A percentile compares a stretch with the other conserved stretches of the same genome.
phyloP scores from a whole-genome alignment of 768 basidiomycete genomes.

The Gloeostereum incarnatum region DNA sequence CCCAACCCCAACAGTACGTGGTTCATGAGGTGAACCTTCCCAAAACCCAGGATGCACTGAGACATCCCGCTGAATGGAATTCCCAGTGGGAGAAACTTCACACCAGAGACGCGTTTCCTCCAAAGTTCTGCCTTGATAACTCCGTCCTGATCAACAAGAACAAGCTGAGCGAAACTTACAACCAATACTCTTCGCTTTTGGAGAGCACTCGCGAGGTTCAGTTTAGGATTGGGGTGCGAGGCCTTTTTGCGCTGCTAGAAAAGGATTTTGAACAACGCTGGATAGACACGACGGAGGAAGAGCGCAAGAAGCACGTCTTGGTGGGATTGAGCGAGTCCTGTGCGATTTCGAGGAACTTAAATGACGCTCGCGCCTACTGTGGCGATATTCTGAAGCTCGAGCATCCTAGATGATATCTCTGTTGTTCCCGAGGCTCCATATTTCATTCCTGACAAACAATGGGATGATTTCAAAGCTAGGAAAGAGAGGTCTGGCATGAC shows the following conservation, averaged over 20 bases:
- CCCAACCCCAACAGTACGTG: background rate
- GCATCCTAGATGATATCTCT: slow-evolving; percentile 6
- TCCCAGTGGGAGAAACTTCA: slow-evolving; percentile 9
- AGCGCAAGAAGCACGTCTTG: slow-evolving; percentile 10
- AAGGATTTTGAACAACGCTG: slow-evolving; percentile 6
- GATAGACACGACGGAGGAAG: slow-evolving; percentile 2
- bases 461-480: slow-evolving; percentile 5
- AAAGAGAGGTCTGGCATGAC: background rate
- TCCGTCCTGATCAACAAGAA: background rate
- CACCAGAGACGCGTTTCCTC: background rate
- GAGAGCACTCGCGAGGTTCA: slow-evolving; percentile 5
- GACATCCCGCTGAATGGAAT: slow-evolving; percentile 9
- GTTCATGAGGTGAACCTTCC: background rate
- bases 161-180: background rate
- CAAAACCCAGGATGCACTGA: slow-evolving; percentile 6
- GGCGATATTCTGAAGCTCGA: slow-evolving; percentile 5
- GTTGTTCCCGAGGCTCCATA: slow-evolving; percentile 6
- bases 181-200: background rate
- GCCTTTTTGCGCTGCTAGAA: background rate
- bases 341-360: slow-evolving; percentile 9
- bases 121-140: background rate
- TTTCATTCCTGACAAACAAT: slow-evolving; percentile 8
- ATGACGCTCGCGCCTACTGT: slow-evolving; percentile 9
- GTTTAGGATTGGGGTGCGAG: slow-evolving; percentile 2
- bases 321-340: slow-evolving; percentile 8